Conservation (phyloP, 2,329 filamentous ascomycete genomes). For the Aspergillus pseudonomiae region DNA sequence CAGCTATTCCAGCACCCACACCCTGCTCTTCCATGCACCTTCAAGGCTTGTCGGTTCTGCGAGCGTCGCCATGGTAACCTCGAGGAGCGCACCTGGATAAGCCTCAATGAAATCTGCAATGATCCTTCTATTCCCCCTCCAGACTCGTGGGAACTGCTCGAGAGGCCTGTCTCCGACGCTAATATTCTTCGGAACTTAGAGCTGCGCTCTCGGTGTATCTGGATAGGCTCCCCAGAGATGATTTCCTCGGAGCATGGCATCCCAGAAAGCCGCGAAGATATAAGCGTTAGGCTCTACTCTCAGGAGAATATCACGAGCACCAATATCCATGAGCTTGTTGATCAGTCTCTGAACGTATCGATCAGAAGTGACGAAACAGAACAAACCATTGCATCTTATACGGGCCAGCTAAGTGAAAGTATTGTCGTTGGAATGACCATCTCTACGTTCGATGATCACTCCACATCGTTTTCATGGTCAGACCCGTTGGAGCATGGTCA, state of each 20-base stretch:
- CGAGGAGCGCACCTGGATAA: constrained; percentile 48
- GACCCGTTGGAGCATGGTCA: background rate
- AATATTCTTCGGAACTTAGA: constrained; percentile 25
- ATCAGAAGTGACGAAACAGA: background rate
- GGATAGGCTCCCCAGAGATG: background rate
- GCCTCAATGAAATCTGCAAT: constrained; percentile 47
- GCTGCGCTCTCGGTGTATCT: background rate
- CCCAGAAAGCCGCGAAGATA: background rate
- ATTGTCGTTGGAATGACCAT: background rate
- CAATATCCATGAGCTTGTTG: background rate
- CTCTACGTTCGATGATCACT: background rate
- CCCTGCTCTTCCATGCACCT: constrained; percentile 12
- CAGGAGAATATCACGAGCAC: background rate
- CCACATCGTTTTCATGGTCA: background rate
- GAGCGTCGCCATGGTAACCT: constrained; percentile 17
- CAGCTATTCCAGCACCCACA: background rate
- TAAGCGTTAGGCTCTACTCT: background rate
- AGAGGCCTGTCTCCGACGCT: constrained; percentile 32
- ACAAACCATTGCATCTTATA: background rate
- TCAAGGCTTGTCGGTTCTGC: constrained; percentile 24
- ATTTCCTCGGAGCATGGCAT: background rate
- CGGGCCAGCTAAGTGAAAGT: background rate
- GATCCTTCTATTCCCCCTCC: constrained; percentile 29
- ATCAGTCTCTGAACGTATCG: background rate
- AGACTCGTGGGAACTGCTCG: constrained; percentile 32